Evolutionary conservation across 306 rosid species (phyloP), one percentile per base, ranked within the genome.

Genomic region (Astragalus membranaceus): DNA sequence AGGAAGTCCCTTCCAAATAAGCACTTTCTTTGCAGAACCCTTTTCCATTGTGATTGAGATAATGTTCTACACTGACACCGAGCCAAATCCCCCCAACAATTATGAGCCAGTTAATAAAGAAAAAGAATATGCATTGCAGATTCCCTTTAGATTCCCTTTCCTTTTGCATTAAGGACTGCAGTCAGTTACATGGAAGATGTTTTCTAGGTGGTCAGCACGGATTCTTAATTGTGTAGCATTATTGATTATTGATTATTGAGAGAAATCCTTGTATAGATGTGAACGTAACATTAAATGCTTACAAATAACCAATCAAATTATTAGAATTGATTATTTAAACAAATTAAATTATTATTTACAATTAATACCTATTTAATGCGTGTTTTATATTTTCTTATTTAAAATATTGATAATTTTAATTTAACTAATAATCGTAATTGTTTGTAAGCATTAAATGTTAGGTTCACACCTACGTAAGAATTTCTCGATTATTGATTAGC

Each of bases 41-140:
- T 30, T 72, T 72, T 60, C 68, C 30, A 8, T 80, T 66, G 46
- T 52, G 35, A 53, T 60, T 68, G 60, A 23, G 75, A 35, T 65
- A 64, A 71, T 65, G 50, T 55, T 47, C 47, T 62, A 50, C 53
- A 11, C 36, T 73, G 62, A 64, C 51, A 64, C 53, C 35, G 48
- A 64, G 46, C 30, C 13, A 32, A 46, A 81, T 33, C 33, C 37
- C 72, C 42, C 64, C 47, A 72, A 8, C 41, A 65, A 58, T n/a
- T n/a, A n/a, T 72, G 61, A 33, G 51, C 53, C 48, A 52, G 52
- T 32, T 26, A 61, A 71, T 62, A 12, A 51, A 44, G 63, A 30
- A 46, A 58, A 66, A 36, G 8, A 67, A 59, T 50, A 46, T 23
- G 61, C 54, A 39, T 70, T 64, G 75, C 52, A 7, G 44, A 43